Percentiles rank a stretch among this genome's conserved stretches.
Evolutionary conservation across 371 early-diverging fungal species (phyloP).

Genomic region (Rhizopus arrhizus): DNA sequence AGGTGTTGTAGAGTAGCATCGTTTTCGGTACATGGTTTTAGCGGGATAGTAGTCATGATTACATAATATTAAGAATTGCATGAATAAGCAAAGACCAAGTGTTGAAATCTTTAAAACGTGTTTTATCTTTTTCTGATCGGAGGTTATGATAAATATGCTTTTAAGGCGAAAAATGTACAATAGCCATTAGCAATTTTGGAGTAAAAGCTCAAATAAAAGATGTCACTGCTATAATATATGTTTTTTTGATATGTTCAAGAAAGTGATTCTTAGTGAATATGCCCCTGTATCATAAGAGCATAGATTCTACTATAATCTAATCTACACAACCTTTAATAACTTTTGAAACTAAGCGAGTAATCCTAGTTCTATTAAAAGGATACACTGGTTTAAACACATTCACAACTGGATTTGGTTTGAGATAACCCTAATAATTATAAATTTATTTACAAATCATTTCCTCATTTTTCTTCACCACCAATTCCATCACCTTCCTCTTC

Average conservation of each 20-base stretch:
- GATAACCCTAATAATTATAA: too few species aligned
- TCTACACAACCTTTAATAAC: constrained; percentile 1
- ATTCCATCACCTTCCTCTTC: neutral
- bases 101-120: too few species aligned
- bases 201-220: constrained; percentile 5
- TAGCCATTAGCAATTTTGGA: constrained; percentile 1
- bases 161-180: constrained; percentile 1
- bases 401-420: too few species aligned
- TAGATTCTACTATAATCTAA: neutral
- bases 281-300: neutral
- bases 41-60: too few species aligned
- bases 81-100: too few species aligned
- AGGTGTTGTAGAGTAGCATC: too few species aligned
- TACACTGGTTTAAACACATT: constrained; percentile 4
- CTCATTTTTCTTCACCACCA: neutral
- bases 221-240: too few species aligned
- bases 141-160: too few species aligned
- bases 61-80: too few species aligned
- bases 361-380: neutral
- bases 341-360: neutral
- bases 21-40: too few species aligned
- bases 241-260: too few species aligned
- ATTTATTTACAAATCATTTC: constrained; percentile 1
- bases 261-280: constrained; percentile 6
- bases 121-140: too few species aligned